Base-by-base conservation (phyloP, 2,329 filamentous ascomycete genomes). In the Ceratocystis destructans region DNA sequence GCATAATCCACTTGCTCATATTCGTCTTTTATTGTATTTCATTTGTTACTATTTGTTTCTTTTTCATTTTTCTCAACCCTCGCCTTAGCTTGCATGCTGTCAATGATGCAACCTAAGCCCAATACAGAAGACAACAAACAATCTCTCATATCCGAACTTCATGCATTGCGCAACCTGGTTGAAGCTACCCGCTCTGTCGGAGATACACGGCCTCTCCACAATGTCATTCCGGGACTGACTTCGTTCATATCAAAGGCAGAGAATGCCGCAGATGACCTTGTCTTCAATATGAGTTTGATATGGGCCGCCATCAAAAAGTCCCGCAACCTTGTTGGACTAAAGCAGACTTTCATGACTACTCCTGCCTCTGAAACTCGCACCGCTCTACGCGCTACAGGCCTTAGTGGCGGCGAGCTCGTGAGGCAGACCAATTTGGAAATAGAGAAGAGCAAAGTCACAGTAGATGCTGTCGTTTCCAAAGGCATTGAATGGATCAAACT, bases 401-500 rank as follows among this genome's bases (percentile, higher is more conserved):
- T 48, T 25, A 37, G 44, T 3, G 45, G 61, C 22, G 17, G 48
- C 1, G 61, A 63, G 44, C 61, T 63, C 8, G 37, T 63, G 25
- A 44, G 25, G 44, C 61, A 33, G 44, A 48, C 61, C 10, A 45
- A 44, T 7, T 41, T 63, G 1, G 61, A 63, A 10, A 12, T 37
- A 17, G 46, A 37, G 6, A 46, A 63, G 25, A 63, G 25, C 44
- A 63, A 63, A 33, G 61, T 20, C 22, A 33, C 33, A 7, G 44
- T 63, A 2, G 61, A 63, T n/a, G 61, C 61, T 28, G 61, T 63
- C 1, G 61, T 63, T 5, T 50, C 44, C 7, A 63, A 63, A 15
- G 61, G 61, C 15, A 17, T 33, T n/a, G 61, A 63, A 45, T 63
- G 45, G 61, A 63, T 63, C 33, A 63, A 63, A 25, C 44, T 50